phyloP scores from a whole-genome alignment of 768 basidiomycete genomes.

The Tricholoma saponaceum region DNA sequence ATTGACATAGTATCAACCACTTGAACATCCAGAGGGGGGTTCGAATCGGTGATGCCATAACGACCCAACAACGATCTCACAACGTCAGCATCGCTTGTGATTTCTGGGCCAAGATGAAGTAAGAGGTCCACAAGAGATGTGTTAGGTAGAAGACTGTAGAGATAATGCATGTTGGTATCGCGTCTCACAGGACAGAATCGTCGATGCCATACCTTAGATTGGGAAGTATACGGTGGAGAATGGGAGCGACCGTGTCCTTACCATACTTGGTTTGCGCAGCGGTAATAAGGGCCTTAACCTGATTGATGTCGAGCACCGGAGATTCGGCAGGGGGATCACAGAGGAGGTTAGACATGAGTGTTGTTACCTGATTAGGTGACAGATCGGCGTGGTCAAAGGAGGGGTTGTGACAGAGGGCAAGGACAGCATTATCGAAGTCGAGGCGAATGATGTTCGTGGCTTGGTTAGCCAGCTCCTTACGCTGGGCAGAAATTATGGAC shows the following conservation, averaged over 20 bases:
- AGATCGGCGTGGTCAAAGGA: slow-evolving; percentile 82
- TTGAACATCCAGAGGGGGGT: slow-evolving; percentile 67
- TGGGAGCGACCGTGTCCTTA: slow-evolving; percentile 67
- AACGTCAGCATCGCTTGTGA: slow-evolving; percentile 70
- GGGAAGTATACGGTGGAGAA: slow-evolving; percentile 70
- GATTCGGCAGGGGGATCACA: slow-evolving; percentile 65
- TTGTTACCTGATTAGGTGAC: slow-evolving; percentile 66
- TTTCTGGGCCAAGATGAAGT: slow-evolving; percentile 74
- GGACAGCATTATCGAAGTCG: slow-evolving; percentile 76
- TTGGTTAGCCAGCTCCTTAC: slow-evolving; percentile 55
- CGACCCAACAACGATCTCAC: slow-evolving; percentile 66
- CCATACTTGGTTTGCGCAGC: slow-evolving; percentile 81
- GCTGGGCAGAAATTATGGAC: slow-evolving; percentile 62
- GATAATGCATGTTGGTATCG: background rate
- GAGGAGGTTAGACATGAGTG: slow-evolving; percentile 78
- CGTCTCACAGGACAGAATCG: background rate
- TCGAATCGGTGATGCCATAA: slow-evolving; percentile 70
- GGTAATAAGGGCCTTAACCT: slow-evolving; percentile 70
- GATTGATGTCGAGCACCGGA: slow-evolving; percentile 65
- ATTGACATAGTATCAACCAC: slow-evolving; percentile 69
- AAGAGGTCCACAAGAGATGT: slow-evolving; percentile 73
- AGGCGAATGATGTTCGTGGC: slow-evolving; percentile 66
- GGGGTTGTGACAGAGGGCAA: slow-evolving; percentile 73
- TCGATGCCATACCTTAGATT: slow-evolving; percentile 55
- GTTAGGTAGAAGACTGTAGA: slow-evolving; percentile 55